Evolutionary conservation across 768 basidiomycete species (phyloP).

Genomic region (Pleurotus djamor): DNA sequence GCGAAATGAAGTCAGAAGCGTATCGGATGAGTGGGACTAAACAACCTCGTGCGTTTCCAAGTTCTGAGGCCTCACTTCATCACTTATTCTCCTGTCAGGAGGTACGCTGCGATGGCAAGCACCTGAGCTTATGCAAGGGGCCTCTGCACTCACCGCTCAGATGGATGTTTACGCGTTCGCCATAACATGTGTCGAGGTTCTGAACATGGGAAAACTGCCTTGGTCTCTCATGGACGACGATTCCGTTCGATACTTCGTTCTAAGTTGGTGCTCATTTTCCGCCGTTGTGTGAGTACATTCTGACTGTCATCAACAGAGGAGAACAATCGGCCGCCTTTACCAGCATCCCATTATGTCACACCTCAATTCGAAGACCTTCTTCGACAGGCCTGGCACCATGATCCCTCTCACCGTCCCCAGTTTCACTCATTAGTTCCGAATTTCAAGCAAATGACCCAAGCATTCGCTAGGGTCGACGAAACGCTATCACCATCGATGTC

Average conservation of each 20-base stretch:
- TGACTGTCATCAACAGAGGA: conserved; percentile 32
- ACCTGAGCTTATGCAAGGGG: conserved; percentile 59
- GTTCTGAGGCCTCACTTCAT: neutral
- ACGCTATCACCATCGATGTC: conserved; percentile 25
- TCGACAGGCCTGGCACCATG: conserved; percentile 51
- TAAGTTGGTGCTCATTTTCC: conserved; percentile 30
- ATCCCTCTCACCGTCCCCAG: conserved; percentile 47
- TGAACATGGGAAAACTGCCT: conserved; percentile 60
- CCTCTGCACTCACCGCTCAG: conserved; percentile 62
- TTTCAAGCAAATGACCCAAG: conserved; percentile 42
- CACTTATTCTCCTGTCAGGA: conserved; percentile 27
- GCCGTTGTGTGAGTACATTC: neutral
- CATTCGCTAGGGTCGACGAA: conserved; percentile 29
- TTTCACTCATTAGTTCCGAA: conserved; percentile 48
- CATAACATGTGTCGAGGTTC: conserved; percentile 62
- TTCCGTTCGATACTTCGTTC: conserved; percentile 47
- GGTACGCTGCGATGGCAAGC: conserved; percentile 74
- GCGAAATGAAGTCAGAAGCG: conserved; percentile 74
- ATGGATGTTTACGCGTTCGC: conserved; percentile 73
- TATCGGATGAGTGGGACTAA: conserved; percentile 54
- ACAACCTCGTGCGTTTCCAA: conserved; percentile 39
- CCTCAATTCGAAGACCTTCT: conserved; percentile 42
- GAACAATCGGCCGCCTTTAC: conserved; percentile 49
- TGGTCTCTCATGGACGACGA: conserved; percentile 53
- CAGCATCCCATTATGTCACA: conserved; percentile 29